Evolutionary conservation across 192 early-diverging fungal genomes (phyloP).

Genomic region (Linnemannia schmuckeri): DNA sequence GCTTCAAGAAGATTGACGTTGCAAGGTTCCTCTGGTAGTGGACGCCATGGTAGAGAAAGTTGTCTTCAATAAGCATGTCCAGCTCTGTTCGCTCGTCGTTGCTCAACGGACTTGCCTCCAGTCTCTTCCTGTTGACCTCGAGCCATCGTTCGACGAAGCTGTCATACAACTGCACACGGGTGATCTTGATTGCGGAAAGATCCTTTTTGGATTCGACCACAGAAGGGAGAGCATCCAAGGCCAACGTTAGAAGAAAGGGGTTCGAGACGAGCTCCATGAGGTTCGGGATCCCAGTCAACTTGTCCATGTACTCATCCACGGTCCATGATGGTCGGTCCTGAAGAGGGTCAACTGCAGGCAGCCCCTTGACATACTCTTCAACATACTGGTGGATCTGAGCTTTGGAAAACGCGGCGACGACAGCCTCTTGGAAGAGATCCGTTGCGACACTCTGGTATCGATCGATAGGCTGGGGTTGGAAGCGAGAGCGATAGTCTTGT

Average conservation of each 20-base stretch:
- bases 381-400: neutral
- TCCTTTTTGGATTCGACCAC: neutral
- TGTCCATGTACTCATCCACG: neutral
- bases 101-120: neutral
- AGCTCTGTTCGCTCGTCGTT: neutral
- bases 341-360: neutral
- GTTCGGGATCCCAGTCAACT: neutral
- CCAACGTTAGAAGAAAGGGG: neutral
- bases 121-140: neutral
- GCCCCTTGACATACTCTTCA: neutral
- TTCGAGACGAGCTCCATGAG: conserved; percentile 1
- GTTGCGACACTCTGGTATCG: neutral
- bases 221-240: neutral
- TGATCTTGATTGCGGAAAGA: neutral
- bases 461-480: neutral
- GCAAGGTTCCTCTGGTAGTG: neutral
- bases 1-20: neutral
- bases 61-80: neutral
- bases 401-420: neutral
- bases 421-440: neutral
- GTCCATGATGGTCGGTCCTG: neutral
- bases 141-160: neutral
- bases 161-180: neutral
- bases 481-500: neutral
- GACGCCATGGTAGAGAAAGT: neutral